Percentiles rank a stretch among this genome's conserved stretches.
Evolutionary conservation across 306 rosid genomes (phyloP).

Genomic region (Pachyrhizus erosus): DNA sequence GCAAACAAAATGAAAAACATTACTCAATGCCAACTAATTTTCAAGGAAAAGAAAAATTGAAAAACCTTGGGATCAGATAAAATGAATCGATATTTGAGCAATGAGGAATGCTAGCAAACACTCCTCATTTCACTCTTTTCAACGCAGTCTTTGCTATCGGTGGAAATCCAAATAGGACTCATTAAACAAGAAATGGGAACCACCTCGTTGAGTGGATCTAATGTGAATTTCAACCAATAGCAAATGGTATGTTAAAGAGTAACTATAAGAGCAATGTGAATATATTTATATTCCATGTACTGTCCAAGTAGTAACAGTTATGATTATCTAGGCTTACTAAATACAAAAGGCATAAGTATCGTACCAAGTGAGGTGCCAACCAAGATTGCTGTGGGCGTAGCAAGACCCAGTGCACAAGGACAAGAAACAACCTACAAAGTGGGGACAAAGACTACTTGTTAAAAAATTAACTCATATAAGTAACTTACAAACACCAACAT

Average conservation of each 20-base stretch:
- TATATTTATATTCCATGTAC: not conserved
- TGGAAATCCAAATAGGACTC: not conserved
- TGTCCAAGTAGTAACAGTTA: conserved; percentile 5
- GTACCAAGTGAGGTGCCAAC: conserved; percentile 97
- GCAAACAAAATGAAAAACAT: conserved; percentile 19
- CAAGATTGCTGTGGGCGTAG: conserved; percentile 97
- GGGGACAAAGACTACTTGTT: conserved; percentile 14
- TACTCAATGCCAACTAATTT: conserved; percentile 10
- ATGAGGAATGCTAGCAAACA: not conserved
- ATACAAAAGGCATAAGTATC: conserved; percentile 38
- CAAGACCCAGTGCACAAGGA: conserved; percentile 98
- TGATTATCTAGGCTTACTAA: conserved; percentile 21
- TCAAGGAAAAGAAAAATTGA: not conserved
- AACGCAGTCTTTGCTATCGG: not conserved
- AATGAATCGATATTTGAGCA: conserved; percentile 35
- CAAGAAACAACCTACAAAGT: conserved; percentile 90
- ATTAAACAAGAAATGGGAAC: not conserved
- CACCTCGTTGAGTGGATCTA: not conserved
- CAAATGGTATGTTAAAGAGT: not conserved
- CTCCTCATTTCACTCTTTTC: not conserved
- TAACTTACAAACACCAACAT: conserved; percentile 19
- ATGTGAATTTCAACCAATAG: not conserved
- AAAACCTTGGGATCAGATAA: conserved; percentile 23
- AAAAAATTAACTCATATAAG: not conserved
- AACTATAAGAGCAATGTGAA: conserved; percentile 5